phyloP scores from a whole-genome alignment of 2,329 filamentous ascomycete species.

The Epichloe sibirici region DNA sequence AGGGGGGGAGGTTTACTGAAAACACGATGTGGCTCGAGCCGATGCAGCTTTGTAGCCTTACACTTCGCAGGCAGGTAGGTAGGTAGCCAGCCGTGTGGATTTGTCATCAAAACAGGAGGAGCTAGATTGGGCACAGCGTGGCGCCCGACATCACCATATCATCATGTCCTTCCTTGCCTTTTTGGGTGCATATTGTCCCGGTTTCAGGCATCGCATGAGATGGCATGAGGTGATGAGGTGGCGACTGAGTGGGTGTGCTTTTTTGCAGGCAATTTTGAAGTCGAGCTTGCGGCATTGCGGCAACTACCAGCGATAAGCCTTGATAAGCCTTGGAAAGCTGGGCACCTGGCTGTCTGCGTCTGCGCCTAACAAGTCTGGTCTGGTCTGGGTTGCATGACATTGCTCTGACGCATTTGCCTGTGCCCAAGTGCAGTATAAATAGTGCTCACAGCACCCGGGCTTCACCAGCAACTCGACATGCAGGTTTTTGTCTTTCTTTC shows the following conservation, averaged over 20 bases:
- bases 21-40: neutral
- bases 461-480: neutral
- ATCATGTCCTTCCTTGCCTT: neutral
- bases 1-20: too few species aligned
- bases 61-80: neutral
- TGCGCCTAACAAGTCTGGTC: neutral
- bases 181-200: neutral
- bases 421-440: neutral
- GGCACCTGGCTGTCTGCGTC: neutral
- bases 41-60: neutral
- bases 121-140: neutral
- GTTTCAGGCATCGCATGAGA: neutral
- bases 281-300: neutral
- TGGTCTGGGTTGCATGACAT: neutral
- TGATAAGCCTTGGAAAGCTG: neutral
- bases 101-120: slow-evolving; percentile 4
- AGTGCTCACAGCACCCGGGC: neutral
- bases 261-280: neutral
- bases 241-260: neutral
- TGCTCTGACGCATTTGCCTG: neutral
- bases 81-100: neutral
- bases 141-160: neutral
- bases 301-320: neutral
- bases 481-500: neutral
- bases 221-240: neutral